Base-by-base conservation (phyloP, 257 asterid species). In the Petunia secreta region DNA sequence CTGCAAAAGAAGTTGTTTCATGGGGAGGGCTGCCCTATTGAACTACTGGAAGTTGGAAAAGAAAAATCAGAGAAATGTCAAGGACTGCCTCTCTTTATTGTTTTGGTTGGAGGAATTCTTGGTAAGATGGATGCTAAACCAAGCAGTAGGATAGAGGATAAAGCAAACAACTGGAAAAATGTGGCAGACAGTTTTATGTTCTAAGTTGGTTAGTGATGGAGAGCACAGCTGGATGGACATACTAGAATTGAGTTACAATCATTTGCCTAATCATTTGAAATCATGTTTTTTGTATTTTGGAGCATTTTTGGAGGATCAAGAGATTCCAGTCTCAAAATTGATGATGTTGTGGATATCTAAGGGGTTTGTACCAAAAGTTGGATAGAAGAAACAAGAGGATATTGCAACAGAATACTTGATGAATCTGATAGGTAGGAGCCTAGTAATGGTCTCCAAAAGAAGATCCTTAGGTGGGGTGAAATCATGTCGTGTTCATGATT, bases 31-130 rank as follows among this genome's bases (percentile, higher is more conserved):
- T 81, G 80, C 14, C 76, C 75, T 3, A 5, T 36, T 4, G 13
- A 81, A 7, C n/a, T 75, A 44, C 8, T 14, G 48, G 66, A 50
- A 41, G 63, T 39, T 52, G 80, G 80, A 2, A 6, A 2, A 16
- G 4, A 16, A 34, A 81, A 74, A 41, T 73, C 84, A 16, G 13
- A 6, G 7, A 46, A n/a, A 36, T 81, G 68, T 34, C 40, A 16
- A 6, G 82, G 82, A 15, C 75, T 79, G 0, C 82, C 82, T 8
- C 82, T 79, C n/a, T 43, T 74, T 4, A 1, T 81, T 75, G 80
- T 60, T 13, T 43, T 52, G 0, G 41, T 81, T 15, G 80, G 77
- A 15, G 84, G 84, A 48, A 8, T 81, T 48, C 82, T 80, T 40
- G 39, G 25, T 25, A 25, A 25, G 25, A 25, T 25, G 25, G 25